Evolutionary conservation across 2,329 filamentous ascomycete species (phyloP), one percentile per base, ranked within the genome.

Genomic region (Hirsutella thompsonii): DNA sequence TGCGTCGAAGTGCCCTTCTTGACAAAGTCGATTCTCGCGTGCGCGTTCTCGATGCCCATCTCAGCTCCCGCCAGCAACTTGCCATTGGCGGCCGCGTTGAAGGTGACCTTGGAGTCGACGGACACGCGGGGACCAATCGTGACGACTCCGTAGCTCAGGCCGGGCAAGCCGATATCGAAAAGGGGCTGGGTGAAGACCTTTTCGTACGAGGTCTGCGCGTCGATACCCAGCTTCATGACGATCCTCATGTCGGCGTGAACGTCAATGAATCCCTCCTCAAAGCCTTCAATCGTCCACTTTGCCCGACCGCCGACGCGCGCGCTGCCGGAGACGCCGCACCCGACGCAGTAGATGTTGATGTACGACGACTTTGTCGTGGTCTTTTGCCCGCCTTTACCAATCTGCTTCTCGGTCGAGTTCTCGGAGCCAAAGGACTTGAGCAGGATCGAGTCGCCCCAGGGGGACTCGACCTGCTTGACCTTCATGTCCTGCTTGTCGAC

Each of bases 281-380:
- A 47, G 36, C 52, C 53, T 11, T 47, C 49, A 9, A 54, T 21
- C 2, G 47, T 49, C 42, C 49, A 54, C 13, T 48, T 43, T 20
- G 51, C 52, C 16, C 47, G 46, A 33, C 54, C 55, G 1, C 50
- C 48, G 21, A 57, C 40, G 9, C 48, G 46, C 14, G 50, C 52
- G 16, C 42, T 48, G 16, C 57, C 57, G 4, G 47, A 46, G 4
- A 56, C 49, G 20, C 54, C 54, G 37, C 55, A 58, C 28, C 47
- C 50, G 20, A 58, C 56, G 33, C 56, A 58, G 44, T 48, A 58
- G 26, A 57, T 40, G 45, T 55, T 50, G 36, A 57, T 36, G 36
- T 52, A 51, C 30, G 30, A 32, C 30, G n/a, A n/a, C n/a, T n/a
- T n/a, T n/a, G n/a, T n/a, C n/a, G n/a, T n/a, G n/a, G n/a, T n/a